These are phyloP conservation scores for Pugionium dolabratum DNA, from an alignment of 345 rosid genomes.

Conservation along the genomic window DNA sequence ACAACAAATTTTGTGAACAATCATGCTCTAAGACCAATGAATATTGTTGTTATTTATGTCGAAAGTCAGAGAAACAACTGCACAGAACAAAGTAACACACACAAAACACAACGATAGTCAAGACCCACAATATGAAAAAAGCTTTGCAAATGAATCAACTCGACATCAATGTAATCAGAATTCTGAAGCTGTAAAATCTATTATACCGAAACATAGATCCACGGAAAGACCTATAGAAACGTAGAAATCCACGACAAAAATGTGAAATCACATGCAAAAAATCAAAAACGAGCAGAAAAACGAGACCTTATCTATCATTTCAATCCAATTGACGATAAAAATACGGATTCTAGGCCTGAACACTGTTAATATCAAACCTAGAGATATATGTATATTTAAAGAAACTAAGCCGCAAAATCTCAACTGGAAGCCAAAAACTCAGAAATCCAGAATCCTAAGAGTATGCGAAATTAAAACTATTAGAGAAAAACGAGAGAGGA, in stretches of 20 bases:
- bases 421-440: background rate
- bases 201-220: too few relatives aligned
- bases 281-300: background rate
- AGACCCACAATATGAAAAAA: background rate
- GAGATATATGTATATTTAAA: background rate
- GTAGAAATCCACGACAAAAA: background rate
- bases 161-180: conserved; percentile 9
- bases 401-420: conserved; percentile 1
- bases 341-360: conserved; percentile 26
- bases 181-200: background rate
- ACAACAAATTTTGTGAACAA: background rate
- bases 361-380: background rate
- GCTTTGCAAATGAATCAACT: conserved; percentile 10
- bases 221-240: too few relatives aligned
- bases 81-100: background rate
- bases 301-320: background rate
- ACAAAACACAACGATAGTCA: conserved; percentile 4
- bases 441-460: conserved; percentile 4
- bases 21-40: conserved; percentile 17
- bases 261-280: background rate
- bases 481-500: too few relatives aligned
- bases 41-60: background rate
- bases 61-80: background rate
- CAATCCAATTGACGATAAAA: too few relatives aligned
- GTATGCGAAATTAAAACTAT: background rate